These are phyloP conservation scores for Fusarium mundagurra DNA, from an alignment of 2,329 filamentous ascomycete species.

Conservation along the genomic window DNA sequence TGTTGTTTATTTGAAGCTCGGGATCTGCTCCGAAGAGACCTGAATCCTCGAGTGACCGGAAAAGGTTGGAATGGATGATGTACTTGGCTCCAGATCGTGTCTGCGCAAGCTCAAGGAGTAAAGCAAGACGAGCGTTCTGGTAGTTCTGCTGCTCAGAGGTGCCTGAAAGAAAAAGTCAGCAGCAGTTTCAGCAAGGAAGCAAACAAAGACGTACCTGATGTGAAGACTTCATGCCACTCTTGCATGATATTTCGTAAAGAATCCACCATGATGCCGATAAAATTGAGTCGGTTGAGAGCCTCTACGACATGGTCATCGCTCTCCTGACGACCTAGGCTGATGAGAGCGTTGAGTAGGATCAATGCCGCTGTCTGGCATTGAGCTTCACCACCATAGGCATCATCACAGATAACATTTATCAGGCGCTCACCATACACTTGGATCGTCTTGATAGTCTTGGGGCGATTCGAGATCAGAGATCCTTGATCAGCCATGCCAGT, in stretches of 20 bases:
- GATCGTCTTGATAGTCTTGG: slow-evolving; percentile 78
- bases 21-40: slow-evolving; percentile 91
- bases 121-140: slow-evolving; percentile 77
- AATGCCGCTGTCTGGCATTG: slow-evolving; percentile 86
- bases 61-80: slow-evolving; percentile 89
- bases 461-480: slow-evolving; percentile 57
- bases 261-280: slow-evolving; percentile 89
- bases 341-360: slow-evolving; percentile 81
- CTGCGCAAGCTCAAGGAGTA: slow-evolving; percentile 86
- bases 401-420: slow-evolving; percentile 89
- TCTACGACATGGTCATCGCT: slow-evolving; percentile 80
- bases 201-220: slow-evolving; percentile 59
- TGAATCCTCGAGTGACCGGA: slow-evolving; percentile 81
- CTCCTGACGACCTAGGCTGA: slow-evolving; percentile 77
- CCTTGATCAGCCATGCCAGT: slow-evolving; percentile 71
- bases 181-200: not conserved
- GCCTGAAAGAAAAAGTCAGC: slow-evolving; percentile 44
- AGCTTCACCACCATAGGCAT: slow-evolving; percentile 86
- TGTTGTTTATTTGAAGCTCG: slow-evolving; percentile 84
- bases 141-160: slow-evolving; percentile 60
- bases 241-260: slow-evolving; percentile 80
- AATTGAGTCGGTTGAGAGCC: slow-evolving; percentile 85
- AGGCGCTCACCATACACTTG: slow-evolving; percentile 76
- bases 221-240: slow-evolving; percentile 71
- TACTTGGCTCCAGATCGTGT: slow-evolving; percentile 85